Evolutionary conservation across 345 rosid species (phyloP), one percentile per base, ranked within the genome.

Genomic region (Boechera retrofracta): DNA sequence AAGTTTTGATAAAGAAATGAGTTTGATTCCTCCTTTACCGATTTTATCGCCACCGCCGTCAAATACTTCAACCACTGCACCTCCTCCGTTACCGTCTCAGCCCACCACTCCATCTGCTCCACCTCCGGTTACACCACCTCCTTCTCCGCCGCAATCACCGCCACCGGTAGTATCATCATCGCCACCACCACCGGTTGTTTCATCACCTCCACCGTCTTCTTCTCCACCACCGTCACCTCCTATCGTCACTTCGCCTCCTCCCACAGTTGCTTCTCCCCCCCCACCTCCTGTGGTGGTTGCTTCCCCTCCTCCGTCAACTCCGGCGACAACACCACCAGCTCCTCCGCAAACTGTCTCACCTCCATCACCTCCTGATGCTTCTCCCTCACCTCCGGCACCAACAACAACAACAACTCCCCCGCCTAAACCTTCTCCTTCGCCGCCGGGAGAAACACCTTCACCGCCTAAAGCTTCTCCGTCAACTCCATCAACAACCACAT

Each of bases 161-260:
- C 83, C 94, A 3, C 75, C 89, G 10, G 57, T 88, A 4, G 26
- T 83, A 0, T 64, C 86, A 6, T 66, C 85, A 2, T 36, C 87
- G 4, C 66, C 91, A 21, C 68, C 91, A 48, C 72, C 89, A 36
- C 70, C 91, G 6, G 76, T 83, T 15, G 35, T 87, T 3, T 80
- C 90, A 1, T 63, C 85, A 3, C 58, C 82, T 10, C 79, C 87
- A 16, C 72, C 90, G 3, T 60, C 87, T n/a, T 78, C 86, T 64
- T 69, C 86, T 33, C 80, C 88, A 10, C 75, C 87, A 38, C 77
- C 86, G 11, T 76, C 87, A 10, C 76, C 88, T 28, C 88, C 89
- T 36, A 57, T 69, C 8, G 64, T 67, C 5, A 63, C 87, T 52
- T 77, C 87, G 24, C 85, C 93, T 15, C 89, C 93, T 3, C 86